Base-by-base conservation (phyloP, 805 yeast species). In the Candida peoriensis region DNA sequence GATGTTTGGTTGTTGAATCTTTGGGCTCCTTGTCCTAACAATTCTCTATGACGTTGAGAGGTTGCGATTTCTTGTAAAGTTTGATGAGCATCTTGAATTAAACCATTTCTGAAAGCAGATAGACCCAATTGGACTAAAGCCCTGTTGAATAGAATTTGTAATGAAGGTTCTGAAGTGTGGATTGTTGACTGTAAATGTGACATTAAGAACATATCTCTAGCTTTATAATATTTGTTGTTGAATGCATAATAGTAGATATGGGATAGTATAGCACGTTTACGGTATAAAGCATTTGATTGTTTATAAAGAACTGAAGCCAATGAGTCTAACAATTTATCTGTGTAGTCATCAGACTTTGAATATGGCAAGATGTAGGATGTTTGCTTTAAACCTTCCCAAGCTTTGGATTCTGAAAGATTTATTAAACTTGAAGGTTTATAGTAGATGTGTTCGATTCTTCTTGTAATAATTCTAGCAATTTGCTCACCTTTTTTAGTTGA, bases 81-180 rank as follows among this genome's bases (percentile, higher is more conserved):
- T 66, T 85, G 93, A 62, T 86, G 94, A 38, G 93, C 71, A 58
- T 93, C 97, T 50, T 72, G 74, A 52, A 89, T 77, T 48, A 83
- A 72, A 16, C 97, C 97, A 34, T 75, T 64, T 60, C 96, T 79
- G 80, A 93, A 93, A 12, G 98, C 97, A 60, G 94, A 79, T 47
- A 93, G 74, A 40, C 98, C 99, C 44, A 94, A 74, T 65, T 93
- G 98, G 43, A 87, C 97, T 44, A 93, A 74, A 13, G 96, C 88
- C 61, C 99, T 76, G 73, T 93, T 93, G 74, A 87, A 93, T 50
- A 87, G 72, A 37, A 93, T 88, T 72, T 93, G 98, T 48, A 90
- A 65, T 24, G 80, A 66, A 22, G 94, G 77, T 52, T 90, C 97
- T 22, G 95, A 81, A 32, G 79, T 74, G 60, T 85, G 86, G 49